Base-by-base conservation (phyloP, 192 early-diverging fungal genomes). In the Dimargaris cristalligena region DNA sequence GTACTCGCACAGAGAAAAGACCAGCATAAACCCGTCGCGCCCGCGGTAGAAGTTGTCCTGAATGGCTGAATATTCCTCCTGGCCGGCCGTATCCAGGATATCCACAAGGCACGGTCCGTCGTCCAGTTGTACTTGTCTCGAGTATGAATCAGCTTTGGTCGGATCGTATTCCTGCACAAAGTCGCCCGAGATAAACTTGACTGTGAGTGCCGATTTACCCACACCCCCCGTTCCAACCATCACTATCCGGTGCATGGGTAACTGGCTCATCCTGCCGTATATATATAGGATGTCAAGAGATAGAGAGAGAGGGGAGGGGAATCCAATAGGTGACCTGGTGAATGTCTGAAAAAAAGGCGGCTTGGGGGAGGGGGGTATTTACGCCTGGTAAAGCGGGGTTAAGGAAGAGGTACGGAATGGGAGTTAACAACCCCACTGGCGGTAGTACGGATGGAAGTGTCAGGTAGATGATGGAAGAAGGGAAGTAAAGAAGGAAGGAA, bases 81-180 rank as follows among this genome's bases (percentile, higher is more conserved):
- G 90, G 13, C 81, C 80, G 38, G 90, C 90, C 20, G 90, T 92
- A 65, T 92, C 90, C 26, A 92, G 73, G 65, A 92, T 91, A 67
- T 92, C 90, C 62, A 92, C 84, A 54, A 87, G 83, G 62, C 85
- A 87, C 54, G 91, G 88, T 29, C 77, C 75, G 23, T 68, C 70
- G 63, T 91, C 88, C 41, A 71, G 82, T 25, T 68, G 62, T 35
- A 86, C 77, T 70, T 90, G 90, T 67, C 91, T 92, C 33, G 87
- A 77, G 71, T 92, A 92, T 32, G 81, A 85, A 67, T 92, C 90
- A 48, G 88, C 90, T 64, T 91, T 92, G 41, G 90, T 92, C 28
- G 90, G 90, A 65, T 92, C 90, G 71, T 92, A 92, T 65, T 92
- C 88, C 71, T 92, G 88, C 54, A 89, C 84, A 73, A 92, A 92